Evolutionary conservation across 768 basidiomycete genomes (phyloP).

Genomic region (Amanita rubescens): DNA sequence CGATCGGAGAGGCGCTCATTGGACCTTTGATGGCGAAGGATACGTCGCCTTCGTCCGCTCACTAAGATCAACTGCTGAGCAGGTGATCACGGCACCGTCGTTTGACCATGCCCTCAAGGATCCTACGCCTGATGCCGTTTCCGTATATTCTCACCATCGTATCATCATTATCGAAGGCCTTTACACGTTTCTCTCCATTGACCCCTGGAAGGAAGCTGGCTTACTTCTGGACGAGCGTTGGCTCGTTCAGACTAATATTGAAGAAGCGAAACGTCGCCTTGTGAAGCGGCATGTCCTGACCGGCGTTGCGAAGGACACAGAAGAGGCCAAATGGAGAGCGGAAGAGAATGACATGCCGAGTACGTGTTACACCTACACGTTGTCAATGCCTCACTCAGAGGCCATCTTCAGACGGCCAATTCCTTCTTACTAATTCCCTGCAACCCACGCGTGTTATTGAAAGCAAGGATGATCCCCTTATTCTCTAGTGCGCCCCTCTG

Average conservation of each 20-base stretch:
- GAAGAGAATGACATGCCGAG: constrained; percentile 74
- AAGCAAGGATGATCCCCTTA: constrained; percentile 26
- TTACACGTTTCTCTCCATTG: constrained; percentile 71
- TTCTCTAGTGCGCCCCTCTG: constrained; percentile 2
- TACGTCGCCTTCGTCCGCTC: constrained; percentile 63
- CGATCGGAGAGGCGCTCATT: constrained; percentile 78
- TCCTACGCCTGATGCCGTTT: constrained; percentile 53
- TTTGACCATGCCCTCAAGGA: constrained; percentile 90
- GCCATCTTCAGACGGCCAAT: constrained; percentile 32
- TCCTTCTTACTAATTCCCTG: constrained; percentile 37
- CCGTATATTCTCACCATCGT: constrained; percentile 56
- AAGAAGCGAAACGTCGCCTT: constrained; percentile 51
- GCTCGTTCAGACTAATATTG: constrained; percentile 55
- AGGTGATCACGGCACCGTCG: constrained; percentile 59
- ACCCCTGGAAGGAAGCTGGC: constrained; percentile 66
- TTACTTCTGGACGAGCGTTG: constrained; percentile 69
- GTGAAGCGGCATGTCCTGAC: constrained; percentile 70
- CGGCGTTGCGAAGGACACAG: constrained; percentile 58
- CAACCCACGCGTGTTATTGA: constrained; percentile 36
- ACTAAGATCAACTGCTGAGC: constrained; percentile 32
- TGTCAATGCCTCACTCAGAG: not conserved
- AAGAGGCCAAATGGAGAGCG: constrained; percentile 66
- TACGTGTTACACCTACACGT: constrained; percentile 23
- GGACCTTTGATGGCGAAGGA: constrained; percentile 79
- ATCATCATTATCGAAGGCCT: constrained; percentile 86